These are phyloP conservation scores for Macaranga tanarius DNA, from an alignment of 441 rosid species.

Conservation along the genomic window DNA sequence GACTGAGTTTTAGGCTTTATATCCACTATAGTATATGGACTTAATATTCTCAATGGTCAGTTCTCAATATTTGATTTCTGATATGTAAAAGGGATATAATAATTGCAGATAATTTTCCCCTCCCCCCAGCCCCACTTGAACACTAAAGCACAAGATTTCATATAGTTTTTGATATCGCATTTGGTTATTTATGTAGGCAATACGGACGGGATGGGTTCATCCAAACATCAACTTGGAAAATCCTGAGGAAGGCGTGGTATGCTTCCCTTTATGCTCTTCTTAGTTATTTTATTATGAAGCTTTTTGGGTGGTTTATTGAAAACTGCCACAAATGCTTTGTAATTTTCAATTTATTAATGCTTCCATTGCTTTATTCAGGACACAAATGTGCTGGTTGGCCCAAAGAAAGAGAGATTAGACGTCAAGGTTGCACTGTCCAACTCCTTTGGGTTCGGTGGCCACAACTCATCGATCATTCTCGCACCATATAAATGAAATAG, in stretches of 20 bases:
- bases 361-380: slow-evolving; percentile 15
- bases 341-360: not conserved
- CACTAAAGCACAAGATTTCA: not conserved
- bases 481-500: slow-evolving; percentile 72
- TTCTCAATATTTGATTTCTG: not conserved
- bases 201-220: slow-evolving; percentile 96
- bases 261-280: slow-evolving; percentile 16
- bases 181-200: slow-evolving; percentile 56
- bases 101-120: not conserved
- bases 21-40: not conserved
- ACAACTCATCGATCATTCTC: slow-evolving; percentile 90
- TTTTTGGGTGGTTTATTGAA: not conserved
- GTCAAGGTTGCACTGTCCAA: slow-evolving; percentile 89
- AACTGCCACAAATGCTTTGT: not conserved
- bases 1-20: not conserved
- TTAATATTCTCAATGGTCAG: not conserved
- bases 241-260: slow-evolving; percentile 86
- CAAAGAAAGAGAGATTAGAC: slow-evolving; percentile 80
- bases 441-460: slow-evolving; percentile 98
- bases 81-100: not conserved
- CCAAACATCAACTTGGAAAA: slow-evolving; percentile 93
- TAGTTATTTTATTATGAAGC: not conserved
- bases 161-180: slow-evolving; percentile 13
- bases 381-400: slow-evolving; percentile 62
- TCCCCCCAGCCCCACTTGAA: not conserved